Base-by-base conservation (phyloP, 768 basidiomycete species). In the Mycena alexandri region DNA sequence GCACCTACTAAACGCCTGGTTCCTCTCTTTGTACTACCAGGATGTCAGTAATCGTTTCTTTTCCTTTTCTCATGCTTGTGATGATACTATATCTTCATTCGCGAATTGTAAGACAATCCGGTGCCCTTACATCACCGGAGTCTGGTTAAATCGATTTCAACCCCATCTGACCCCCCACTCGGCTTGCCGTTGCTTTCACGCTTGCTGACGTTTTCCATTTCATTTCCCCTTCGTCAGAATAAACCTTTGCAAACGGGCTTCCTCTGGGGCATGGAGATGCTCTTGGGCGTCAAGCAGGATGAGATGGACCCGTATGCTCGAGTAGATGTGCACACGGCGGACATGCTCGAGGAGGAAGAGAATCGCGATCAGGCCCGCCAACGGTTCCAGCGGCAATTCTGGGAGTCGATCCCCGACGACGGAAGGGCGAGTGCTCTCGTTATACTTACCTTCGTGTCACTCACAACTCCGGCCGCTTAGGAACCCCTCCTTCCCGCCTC, bases 201-300 rank as follows among this genome's bases (percentile, higher is more conserved):
- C 38, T 53, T 55, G 67, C 60, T 43, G 52, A 59, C 59, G 16
- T 63, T 52, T 38, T 38, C 38, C 4, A 10, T 38, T 2, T 14
- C 12, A 5, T 14, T 14, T 38, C 14, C 14, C 38, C 13, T 38
- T 41, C 22, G 29, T 33, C 70, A 94, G 92, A 83, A 81, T 43
- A 88, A 88, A 74, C 77, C 80, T 4, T 73, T 96, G 6, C 95
- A 98, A 81, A 92, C 88, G 0, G 93, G 93, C 11, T 95, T 96
- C 78, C 85, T 83, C 9, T 75, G 77, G 48, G 93, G 91, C 19
- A 98, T 98, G 95, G 95, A 98, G 72, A 79, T 79, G 44, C 76
- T 93, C 6, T 82, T 98, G 33, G 91, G 88, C 43, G 88, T 92
- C n/a, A 79, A 76, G 22, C 38, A 14, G 29, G 29, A 3, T 14